Percentiles rank a stretch among this genome's conserved stretches.
phyloP scores from a whole-genome alignment of 1,284 basidiomycete species.

The Ceratorhiza oryzae-sativae region DNA sequence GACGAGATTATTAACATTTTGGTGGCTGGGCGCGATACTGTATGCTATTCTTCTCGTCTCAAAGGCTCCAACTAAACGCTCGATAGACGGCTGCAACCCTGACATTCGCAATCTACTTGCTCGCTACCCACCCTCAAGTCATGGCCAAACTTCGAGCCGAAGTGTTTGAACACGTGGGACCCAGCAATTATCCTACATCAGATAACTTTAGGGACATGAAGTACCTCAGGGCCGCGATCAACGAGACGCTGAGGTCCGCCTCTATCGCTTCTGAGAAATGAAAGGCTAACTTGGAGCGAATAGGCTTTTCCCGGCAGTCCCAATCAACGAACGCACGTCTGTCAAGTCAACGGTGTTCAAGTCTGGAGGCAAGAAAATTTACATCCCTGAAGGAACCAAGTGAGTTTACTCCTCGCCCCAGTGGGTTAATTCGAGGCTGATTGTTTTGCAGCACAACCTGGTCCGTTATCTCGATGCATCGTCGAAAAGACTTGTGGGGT shows the following conservation, averaged over 20 bases:
- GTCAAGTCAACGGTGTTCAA: constrained; percentile 36
- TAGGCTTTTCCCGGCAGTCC: constrained; percentile 65
- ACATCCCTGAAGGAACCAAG: constrained; percentile 49
- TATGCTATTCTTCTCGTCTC: background rate
- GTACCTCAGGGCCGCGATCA: constrained; percentile 65
- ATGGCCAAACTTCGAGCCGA: constrained; percentile 60
- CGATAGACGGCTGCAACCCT: constrained; percentile 60
- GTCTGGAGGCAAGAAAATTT: constrained; percentile 48
- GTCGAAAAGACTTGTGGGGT: constrained; percentile 49
- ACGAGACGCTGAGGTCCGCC: constrained; percentile 50
- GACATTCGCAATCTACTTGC: constrained; percentile 61
- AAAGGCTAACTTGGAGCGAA: background rate
- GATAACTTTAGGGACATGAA: constrained; percentile 65
- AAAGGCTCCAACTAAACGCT: background rate
- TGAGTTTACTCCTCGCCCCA: constrained; percentile 5
- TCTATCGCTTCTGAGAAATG: background rate
- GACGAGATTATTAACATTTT: constrained; percentile 44
- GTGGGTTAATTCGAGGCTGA: constrained; percentile 4
- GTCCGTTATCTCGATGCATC: constrained; percentile 45
- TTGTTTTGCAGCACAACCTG: constrained; percentile 46
- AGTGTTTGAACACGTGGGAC: constrained; percentile 59
- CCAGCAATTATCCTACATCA: constrained; percentile 56
- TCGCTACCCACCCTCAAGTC: constrained; percentile 58
- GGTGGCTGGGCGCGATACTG: constrained; percentile 44
- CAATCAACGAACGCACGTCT: constrained; percentile 20